Evolutionary conservation across 192 early-diverging fungal species (phyloP).

Genomic region (Chytriomyces sp.): DNA sequence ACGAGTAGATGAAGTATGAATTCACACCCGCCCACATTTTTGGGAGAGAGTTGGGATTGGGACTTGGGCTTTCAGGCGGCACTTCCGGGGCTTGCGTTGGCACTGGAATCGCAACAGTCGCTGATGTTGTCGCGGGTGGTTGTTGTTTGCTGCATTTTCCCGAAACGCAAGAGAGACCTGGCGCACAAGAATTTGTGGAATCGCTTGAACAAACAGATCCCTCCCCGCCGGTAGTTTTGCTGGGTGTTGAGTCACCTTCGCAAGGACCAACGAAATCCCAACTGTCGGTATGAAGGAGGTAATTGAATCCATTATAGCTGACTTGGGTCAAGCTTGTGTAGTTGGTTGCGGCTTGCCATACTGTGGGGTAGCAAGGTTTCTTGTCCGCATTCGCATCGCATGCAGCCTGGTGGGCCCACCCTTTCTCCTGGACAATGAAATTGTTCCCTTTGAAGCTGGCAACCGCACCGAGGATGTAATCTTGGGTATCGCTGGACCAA

Average conservation of each 20-base stretch:
- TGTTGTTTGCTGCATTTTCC: no score
- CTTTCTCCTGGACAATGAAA: not conserved
- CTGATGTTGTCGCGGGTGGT: not conserved
- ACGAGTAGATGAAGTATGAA: conserved; percentile 23
- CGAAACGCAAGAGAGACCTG: no score
- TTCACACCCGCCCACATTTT: conserved; percentile 35
- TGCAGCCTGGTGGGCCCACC: not conserved
- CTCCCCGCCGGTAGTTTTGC: not conserved
- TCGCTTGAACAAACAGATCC: no score
- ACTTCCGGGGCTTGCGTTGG: not conserved
- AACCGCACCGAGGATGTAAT: not conserved
- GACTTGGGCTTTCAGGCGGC: not conserved
- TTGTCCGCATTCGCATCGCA: not conserved
- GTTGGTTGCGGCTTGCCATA: not conserved
- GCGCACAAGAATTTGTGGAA: no score
- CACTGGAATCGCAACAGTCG: not conserved
- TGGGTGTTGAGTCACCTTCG: not conserved
- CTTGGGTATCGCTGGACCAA: conserved; percentile 6
- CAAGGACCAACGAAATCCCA: not conserved
- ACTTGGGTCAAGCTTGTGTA: not conserved
- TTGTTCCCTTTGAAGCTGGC: not conserved
- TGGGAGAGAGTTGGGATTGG: not conserved
- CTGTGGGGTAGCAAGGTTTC: not conserved
- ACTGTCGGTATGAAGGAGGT: not conserved
- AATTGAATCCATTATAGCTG: not conserved